Conservation (phyloP, 331 rosid genomes). For the Telfairia occidentalis region DNA sequence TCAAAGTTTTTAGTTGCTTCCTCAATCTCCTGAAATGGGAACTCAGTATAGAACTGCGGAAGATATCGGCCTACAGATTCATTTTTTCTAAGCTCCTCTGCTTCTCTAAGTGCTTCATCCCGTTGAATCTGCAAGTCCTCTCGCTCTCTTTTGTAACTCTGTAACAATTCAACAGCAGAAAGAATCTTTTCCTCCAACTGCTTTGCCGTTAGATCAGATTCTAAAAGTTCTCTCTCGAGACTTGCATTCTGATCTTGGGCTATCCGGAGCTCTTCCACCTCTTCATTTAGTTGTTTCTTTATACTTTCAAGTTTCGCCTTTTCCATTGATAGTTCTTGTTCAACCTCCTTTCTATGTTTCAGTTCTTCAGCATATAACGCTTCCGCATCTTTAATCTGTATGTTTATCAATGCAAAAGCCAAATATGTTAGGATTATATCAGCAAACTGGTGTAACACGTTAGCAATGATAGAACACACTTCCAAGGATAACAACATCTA, state of each 20-base stretch:
- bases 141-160: constrained; percentile 46
- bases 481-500: background rate
- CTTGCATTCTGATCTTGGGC: constrained; percentile 33
- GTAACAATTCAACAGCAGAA: constrained; percentile 35
- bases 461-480: background rate
- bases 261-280: constrained; percentile 38
- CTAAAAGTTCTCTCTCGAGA: constrained; percentile 46
- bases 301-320: constrained; percentile 31
- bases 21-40: constrained; percentile 54
- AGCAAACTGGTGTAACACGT: background rate
- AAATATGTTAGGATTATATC: background rate
- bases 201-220: constrained; percentile 29
- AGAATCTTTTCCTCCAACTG: constrained; percentile 43
- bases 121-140: constrained; percentile 52
- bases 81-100: constrained; percentile 53
- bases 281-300: constrained; percentile 29
- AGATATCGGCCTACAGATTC: constrained; percentile 29
- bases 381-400: constrained; percentile 51
- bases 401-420: background rate
- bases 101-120: constrained; percentile 51
- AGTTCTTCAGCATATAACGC: constrained; percentile 33
- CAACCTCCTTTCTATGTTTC: constrained; percentile 47
- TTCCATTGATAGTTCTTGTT: constrained; percentile 42
- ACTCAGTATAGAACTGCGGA: constrained; percentile 44
- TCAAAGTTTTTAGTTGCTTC: constrained; percentile 59